These are phyloP conservation scores for Aspergillus sclerotiicarbonarius DNA, from an alignment of 495 filamentous ascomycete genomes.

Conservation along the genomic window DNA sequence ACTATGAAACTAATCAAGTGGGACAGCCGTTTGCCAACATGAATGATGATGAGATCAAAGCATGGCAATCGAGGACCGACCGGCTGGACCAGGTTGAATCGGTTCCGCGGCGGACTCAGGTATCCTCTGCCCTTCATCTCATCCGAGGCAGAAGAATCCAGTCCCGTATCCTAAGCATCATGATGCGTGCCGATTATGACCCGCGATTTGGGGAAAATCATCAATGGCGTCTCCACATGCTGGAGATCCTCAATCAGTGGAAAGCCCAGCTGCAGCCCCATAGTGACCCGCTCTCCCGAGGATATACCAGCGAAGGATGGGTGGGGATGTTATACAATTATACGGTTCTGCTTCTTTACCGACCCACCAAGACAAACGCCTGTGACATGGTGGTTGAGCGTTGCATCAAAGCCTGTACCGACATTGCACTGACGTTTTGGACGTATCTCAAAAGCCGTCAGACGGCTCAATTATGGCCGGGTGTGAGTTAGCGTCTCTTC, in stretches of 20 bases:
- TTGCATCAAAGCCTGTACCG: conserved; percentile 16
- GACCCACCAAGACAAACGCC: conserved; percentile 18
- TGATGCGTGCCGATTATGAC: conserved; percentile 21
- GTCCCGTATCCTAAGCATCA: conserved; percentile 21
- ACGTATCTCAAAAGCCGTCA: conserved; percentile 23
- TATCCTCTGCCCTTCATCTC: conserved; percentile 23
- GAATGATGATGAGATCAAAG: conserved; percentile 15
- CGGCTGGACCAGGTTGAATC: conserved; percentile 1
- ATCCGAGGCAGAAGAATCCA: conserved; percentile 24
- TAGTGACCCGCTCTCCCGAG: conserved; percentile 15
- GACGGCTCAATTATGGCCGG: conserved; percentile 25
- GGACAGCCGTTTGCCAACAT: conserved; percentile 23
- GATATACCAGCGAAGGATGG: conserved; percentile 25
- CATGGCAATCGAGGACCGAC: not conserved
- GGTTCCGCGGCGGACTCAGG: conserved; percentile 16
- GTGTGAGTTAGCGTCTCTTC: no score
- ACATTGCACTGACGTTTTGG: conserved; percentile 21
- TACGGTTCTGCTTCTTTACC: conserved; percentile 18
- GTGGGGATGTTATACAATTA: conserved; percentile 27
- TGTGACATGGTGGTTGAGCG: conserved; percentile 12
- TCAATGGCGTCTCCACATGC: conserved; percentile 22
- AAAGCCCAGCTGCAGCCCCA: conserved; percentile 16
- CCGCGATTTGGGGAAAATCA: conserved; percentile 5
- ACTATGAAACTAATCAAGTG: not conserved
- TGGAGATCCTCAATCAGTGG: conserved; percentile 19